Evolutionary conservation across 805 yeast species (phyloP), one percentile per base, ranked within the genome.

Genomic region (Kuraishia floccosa): DNA sequence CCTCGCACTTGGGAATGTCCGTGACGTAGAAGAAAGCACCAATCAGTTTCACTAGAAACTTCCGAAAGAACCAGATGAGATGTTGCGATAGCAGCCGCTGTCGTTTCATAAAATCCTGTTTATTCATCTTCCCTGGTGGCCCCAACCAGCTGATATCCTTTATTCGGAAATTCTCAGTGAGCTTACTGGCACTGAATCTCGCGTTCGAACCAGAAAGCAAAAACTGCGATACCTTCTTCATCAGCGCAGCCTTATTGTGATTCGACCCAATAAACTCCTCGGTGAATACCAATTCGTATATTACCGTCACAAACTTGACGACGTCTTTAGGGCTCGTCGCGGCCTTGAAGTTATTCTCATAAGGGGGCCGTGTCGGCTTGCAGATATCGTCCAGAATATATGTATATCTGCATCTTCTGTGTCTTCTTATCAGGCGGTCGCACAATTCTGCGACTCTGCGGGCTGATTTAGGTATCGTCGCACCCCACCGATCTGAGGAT

Each of bases 1-100:
- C 51, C 7, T 46, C 51, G 0, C 57, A 46, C 13, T 49, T 58
- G 7, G 71, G 65, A 1, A 59, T 50, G 29, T 76, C 80, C 0
- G 91, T 76, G 4, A 78, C 75, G 44, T 81, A 76, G 56, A 84
- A 86, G 42, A 69, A 72, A 0, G 67, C 49, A 0, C 58, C 49
- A 0, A 82, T 40, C 1, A 81, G 36, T 12, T 55, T 60, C 6
- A 65, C 54, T 1, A 82, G 39, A 30, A 75, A 61, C 0, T 22
- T 24, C 0, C 50, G 38, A 25, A 79, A 67, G 2, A 79, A 30
- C 94, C 94, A 87, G 2, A 31, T 29, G 1, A 80, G 17, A 30
- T 82, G 72, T 2, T 44, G 39, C 2, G 40, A 33, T 9, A 75
- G 46, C 12, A 68, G 40, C 0, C 33, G 12, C 28, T 44, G 48